A percentile compares a stretch with the other conserved stretches of the same genome.
Evolutionary conservation across 768 basidiomycete species (phyloP).

Genomic region (Epithele typhae): DNA sequence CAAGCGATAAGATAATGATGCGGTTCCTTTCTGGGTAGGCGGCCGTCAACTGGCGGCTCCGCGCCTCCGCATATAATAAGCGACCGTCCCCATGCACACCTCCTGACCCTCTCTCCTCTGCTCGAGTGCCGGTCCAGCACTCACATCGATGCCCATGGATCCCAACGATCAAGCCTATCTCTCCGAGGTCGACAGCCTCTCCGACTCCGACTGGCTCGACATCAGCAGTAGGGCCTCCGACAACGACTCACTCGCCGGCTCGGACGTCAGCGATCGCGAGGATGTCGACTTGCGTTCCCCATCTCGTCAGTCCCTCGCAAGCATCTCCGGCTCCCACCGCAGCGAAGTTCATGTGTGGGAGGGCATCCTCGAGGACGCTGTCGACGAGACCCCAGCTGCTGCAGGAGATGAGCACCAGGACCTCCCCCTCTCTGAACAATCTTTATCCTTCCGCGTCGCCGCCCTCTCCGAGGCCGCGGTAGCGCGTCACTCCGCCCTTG

Average conservation of each 20-base stretch:
- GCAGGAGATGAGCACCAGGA: neutral
- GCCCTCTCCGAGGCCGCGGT: slow-evolving; percentile 16
- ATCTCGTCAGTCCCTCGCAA: slow-evolving; percentile 68
- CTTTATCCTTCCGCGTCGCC: slow-evolving; percentile 14
- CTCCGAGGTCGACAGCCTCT: slow-evolving; percentile 63
- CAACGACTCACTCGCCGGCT: slow-evolving; percentile 57
- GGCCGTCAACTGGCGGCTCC: slow-evolving; percentile 12
- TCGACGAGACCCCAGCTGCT: slow-evolving; percentile 38
- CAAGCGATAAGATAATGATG: slow-evolving; percentile 10
- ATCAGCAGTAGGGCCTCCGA: slow-evolving; percentile 67
- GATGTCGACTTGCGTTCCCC: slow-evolving; percentile 44
- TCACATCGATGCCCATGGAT: slow-evolving; percentile 23
- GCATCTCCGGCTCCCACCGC: slow-evolving; percentile 62
- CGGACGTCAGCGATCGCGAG: slow-evolving; percentile 60
- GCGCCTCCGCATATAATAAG: slow-evolving; percentile 20
- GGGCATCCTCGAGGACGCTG: slow-evolving; percentile 62
- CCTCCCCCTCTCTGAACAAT: slow-evolving; percentile 16
- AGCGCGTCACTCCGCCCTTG: slow-evolving; percentile 20
- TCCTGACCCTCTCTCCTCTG: neutral
- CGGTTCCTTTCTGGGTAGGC: slow-evolving; percentile 12
- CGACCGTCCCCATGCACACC: slow-evolving; percentile 14
- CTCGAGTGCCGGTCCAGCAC: neutral
- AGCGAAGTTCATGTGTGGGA: slow-evolving; percentile 77
- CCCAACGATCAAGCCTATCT: slow-evolving; percentile 34
- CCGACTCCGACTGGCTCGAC: slow-evolving; percentile 85